Percentiles rank a stretch among this genome's conserved stretches.
Evolutionary conservation across 495 filamentous ascomycete genomes (phyloP).

Genomic region (Neurospora sp.): DNA sequence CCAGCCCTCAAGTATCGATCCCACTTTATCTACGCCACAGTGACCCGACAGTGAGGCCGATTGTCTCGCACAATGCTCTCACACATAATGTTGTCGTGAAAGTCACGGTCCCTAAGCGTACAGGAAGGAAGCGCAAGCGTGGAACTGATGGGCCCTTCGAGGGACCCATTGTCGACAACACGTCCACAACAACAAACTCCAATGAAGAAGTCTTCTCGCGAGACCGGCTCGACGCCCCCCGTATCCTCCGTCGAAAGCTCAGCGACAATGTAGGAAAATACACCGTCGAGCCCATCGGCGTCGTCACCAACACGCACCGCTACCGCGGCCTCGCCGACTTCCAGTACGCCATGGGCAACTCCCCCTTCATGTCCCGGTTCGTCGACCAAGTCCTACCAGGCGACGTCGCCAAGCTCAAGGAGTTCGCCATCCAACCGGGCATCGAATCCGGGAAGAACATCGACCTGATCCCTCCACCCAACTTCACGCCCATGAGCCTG

Average conservation of each 20-base stretch:
- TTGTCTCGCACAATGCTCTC: slow-evolving; percentile 56
- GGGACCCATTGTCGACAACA: slow-evolving; percentile 7
- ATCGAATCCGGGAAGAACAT: slow-evolving; percentile 47
- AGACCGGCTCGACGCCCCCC: slow-evolving; percentile 31
- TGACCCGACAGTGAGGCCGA: slow-evolving; percentile 64
- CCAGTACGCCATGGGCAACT: slow-evolving; percentile 54
- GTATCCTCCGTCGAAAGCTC: slow-evolving; percentile 52
- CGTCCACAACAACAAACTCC: not conserved
- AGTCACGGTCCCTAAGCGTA: slow-evolving; percentile 76
- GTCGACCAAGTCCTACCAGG: slow-evolving; percentile 53
- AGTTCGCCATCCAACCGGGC: slow-evolving; percentile 60
- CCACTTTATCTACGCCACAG: slow-evolving; percentile 64
- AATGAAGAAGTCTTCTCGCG: slow-evolving; percentile 23
- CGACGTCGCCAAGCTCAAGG: slow-evolving; percentile 56
- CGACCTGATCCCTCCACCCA: slow-evolving; percentile 72
- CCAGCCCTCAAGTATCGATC: slow-evolving; percentile 31
- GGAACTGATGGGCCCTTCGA: slow-evolving; percentile 58
- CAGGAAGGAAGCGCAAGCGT: slow-evolving; percentile 71
- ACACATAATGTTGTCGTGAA: slow-evolving; percentile 79
- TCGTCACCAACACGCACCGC: slow-evolving; percentile 70
- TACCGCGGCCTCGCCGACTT: slow-evolving; percentile 70
- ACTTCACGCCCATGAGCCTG: slow-evolving; percentile 54
- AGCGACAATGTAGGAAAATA: slow-evolving; percentile 63
- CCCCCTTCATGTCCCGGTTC: slow-evolving; percentile 55
- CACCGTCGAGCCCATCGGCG: slow-evolving; percentile 58